Conservation (phyloP, 257 asterid genomes). For the Cinchona pubescens region DNA sequence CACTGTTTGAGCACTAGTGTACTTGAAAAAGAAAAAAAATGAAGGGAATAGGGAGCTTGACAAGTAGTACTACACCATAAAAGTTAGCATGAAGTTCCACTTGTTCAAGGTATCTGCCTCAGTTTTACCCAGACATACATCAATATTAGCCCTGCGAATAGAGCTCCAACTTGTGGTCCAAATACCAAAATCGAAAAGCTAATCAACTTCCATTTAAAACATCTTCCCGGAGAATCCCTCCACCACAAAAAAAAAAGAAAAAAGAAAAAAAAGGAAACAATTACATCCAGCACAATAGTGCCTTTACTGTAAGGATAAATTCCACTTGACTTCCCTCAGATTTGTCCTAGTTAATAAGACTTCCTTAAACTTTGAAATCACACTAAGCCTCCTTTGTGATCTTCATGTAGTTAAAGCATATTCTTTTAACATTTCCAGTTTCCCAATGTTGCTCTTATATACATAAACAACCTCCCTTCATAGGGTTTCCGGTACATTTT, state of each 20-base stretch:
- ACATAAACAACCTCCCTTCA: not conserved
- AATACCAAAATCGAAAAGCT: not conserved
- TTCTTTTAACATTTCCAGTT: not conserved
- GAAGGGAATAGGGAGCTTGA: not conserved
- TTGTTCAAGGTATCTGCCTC: not conserved
- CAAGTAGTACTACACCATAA: not conserved
- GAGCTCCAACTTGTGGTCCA: not conserved
- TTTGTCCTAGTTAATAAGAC: not conserved
- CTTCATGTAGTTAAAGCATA: not conserved
- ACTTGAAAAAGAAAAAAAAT: not conserved
- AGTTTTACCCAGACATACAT: not conserved
- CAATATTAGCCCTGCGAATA: not conserved
- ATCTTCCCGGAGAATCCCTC: not conserved
- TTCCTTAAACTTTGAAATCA: not conserved
- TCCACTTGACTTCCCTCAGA: not conserved
- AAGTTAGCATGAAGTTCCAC: not conserved
- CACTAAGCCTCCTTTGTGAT: not conserved
- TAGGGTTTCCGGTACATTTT: not conserved
- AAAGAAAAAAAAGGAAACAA: not conserved
- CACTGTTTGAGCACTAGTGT: not conserved
- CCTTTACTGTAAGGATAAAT: not conserved
- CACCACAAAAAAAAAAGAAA: no score
- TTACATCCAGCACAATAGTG: not conserved
- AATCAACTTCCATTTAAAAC: not conserved
- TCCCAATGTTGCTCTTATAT: not conserved